Evolutionary conservation across 441 rosid species (phyloP).

Genomic region (Gossypium trilobum): DNA sequence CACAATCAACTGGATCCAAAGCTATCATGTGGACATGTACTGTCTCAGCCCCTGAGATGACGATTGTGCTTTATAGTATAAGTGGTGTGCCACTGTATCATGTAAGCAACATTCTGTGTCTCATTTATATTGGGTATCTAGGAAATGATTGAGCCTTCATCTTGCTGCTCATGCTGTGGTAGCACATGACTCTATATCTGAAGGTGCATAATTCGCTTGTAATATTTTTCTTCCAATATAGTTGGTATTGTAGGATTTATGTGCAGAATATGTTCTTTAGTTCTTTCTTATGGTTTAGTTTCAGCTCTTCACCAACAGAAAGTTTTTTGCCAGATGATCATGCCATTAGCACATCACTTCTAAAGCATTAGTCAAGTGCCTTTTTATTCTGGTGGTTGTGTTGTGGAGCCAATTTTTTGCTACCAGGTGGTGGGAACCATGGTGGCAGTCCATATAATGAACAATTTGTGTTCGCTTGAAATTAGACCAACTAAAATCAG

Average conservation of each 20-base stretch:
- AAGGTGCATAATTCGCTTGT: not conserved
- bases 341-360: not conserved
- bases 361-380: not conserved
- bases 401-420: not conserved
- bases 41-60: slow-evolving; percentile 97
- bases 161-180: slow-evolving; percentile 7
- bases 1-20: slow-evolving; percentile 46
- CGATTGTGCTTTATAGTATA: slow-evolving; percentile 54
- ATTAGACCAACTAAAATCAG: not conserved
- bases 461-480: not conserved
- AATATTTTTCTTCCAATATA: not conserved
- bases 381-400: not conserved
- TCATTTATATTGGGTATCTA: not conserved
- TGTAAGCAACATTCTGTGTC: slow-evolving; percentile 48
- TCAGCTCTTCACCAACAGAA: not conserved
- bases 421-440: not conserved
- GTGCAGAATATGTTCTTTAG: not conserved
- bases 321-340: not conserved
- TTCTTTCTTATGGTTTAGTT: not conserved
- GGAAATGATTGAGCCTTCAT: not conserved
- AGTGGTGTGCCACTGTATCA: slow-evolving; percentile 63
- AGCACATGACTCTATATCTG: slow-evolving; percentile 1
- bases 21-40: slow-evolving; percentile 88
- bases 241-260: not conserved
- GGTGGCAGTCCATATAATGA: not conserved